These are phyloP conservation scores for Pholiota molesta DNA, from an alignment of 768 basidiomycete genomes.

Conservation along the genomic window DNA sequence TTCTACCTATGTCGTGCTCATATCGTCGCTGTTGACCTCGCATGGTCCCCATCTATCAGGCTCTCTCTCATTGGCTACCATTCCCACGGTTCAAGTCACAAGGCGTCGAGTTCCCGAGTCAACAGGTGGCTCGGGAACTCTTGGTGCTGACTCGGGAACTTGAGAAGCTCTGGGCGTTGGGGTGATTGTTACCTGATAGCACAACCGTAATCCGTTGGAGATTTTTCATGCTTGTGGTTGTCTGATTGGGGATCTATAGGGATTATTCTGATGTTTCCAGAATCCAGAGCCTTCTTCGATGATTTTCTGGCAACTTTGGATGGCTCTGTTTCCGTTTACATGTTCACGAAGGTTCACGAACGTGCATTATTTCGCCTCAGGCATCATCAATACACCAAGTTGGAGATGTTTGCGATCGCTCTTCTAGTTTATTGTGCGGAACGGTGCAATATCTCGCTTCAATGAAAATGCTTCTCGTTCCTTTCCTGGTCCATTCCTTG, in stretches of 20 bases:
- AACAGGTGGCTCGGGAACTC: constrained; percentile 38
- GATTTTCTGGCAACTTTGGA: background rate
- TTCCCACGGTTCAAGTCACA: constrained; percentile 16
- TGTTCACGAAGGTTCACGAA: too few species aligned
- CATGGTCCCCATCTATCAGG: background rate
- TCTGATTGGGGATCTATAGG: background rate
- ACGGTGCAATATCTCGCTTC: too few species aligned
- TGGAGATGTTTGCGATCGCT: background rate
- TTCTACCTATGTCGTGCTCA: background rate
- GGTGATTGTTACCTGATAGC: background rate
- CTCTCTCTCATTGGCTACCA: constrained; percentile 10
- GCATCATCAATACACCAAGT: too few species aligned
- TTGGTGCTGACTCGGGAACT: constrained; percentile 43
- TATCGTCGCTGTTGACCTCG: too few species aligned
- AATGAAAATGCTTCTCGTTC: too few species aligned
- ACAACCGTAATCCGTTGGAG: background rate
- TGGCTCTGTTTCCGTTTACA: too few species aligned
- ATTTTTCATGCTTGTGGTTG: background rate
- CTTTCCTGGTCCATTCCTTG: too few species aligned
- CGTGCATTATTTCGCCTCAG: too few species aligned
- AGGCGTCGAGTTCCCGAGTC: constrained; percentile 45
- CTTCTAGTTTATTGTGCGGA: background rate
- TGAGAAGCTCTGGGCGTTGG: background rate
- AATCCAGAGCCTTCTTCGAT: background rate
- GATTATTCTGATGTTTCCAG: background rate